These are phyloP conservation scores for Penicillium macrosclerotiorum DNA, from an alignment of 495 filamentous ascomycete genomes.

Conservation along the genomic window DNA sequence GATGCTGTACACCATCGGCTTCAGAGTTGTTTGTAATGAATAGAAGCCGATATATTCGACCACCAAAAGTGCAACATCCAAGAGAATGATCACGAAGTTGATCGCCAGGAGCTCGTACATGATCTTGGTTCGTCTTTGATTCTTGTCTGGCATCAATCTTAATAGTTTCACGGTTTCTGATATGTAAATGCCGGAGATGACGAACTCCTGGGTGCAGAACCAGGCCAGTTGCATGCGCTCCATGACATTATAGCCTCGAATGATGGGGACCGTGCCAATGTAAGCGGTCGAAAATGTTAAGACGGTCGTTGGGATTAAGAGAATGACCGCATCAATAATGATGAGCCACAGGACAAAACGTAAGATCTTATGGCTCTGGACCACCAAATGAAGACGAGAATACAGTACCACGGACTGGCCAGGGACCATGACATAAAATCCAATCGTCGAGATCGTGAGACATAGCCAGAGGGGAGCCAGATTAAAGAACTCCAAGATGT, in stretches of 20 bases:
- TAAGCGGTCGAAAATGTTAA: conserved; percentile 49
- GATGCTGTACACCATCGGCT: conserved; percentile 58
- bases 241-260: conserved; percentile 51
- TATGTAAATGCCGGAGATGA: conserved; percentile 59
- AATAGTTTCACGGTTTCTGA: conserved; percentile 48
- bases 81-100: conserved; percentile 51
- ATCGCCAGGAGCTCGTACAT: conserved; percentile 57
- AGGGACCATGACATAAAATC: conserved; percentile 62
- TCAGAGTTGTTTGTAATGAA: conserved; percentile 53
- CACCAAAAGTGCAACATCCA: conserved; percentile 55
- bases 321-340: conserved; percentile 48
- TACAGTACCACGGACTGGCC: conserved; percentile 67
- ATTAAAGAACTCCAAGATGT: conserved; percentile 53
- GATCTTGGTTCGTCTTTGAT: conserved; percentile 35
- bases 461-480: conserved; percentile 36
- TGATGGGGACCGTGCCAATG: conserved; percentile 23
- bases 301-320: conserved; percentile 51
- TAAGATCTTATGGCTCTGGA: conserved; percentile 44
- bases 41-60: conserved; percentile 55
- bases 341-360: conserved; percentile 56
- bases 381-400: conserved; percentile 62
- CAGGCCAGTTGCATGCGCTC: conserved; percentile 58
- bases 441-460: conserved; percentile 44
- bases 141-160: conserved; percentile 37
- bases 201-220: conserved; percentile 58